Conservation (phyloP, 306 rosid species). For the Quercus wislizeni region DNA sequence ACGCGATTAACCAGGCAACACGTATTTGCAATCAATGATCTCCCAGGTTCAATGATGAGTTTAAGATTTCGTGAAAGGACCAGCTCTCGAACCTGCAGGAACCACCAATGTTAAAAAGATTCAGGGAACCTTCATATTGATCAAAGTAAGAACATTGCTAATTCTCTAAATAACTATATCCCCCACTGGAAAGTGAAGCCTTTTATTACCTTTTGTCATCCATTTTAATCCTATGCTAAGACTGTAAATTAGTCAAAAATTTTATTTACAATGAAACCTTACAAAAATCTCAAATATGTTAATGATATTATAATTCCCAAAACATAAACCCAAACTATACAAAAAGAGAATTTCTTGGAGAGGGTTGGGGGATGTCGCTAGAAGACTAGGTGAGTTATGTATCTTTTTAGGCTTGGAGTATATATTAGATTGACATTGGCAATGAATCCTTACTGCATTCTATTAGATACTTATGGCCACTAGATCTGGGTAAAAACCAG, state of each 20-base stretch:
- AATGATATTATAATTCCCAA: background rate
- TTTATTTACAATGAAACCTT: background rate
- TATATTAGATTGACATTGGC: background rate
- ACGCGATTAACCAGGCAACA: constrained; percentile 93
- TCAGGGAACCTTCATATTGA: background rate
- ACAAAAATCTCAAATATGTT: background rate
- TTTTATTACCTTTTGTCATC: background rate
- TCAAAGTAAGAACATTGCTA: background rate
- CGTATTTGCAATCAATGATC: constrained; percentile 92
- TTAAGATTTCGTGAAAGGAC: constrained; percentile 77
- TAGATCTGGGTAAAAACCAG: background rate
- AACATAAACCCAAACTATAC: background rate
- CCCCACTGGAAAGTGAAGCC: background rate
- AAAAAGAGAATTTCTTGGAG: background rate
- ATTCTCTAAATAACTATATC: background rate
- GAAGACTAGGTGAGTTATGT: background rate
- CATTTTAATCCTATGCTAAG: background rate
- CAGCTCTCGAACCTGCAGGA: constrained; percentile 70
- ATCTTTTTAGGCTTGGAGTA: background rate
- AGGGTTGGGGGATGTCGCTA: background rate
- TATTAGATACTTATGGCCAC: background rate
- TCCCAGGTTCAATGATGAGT: constrained; percentile 96
- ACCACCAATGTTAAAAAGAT: background rate
- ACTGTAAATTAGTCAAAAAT: background rate
- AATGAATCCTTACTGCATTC: background rate